These are phyloP conservation scores for Purpureocillium lavendulum DNA, from an alignment of 2,329 filamentous ascomycete genomes.

Conservation along the genomic window DNA sequence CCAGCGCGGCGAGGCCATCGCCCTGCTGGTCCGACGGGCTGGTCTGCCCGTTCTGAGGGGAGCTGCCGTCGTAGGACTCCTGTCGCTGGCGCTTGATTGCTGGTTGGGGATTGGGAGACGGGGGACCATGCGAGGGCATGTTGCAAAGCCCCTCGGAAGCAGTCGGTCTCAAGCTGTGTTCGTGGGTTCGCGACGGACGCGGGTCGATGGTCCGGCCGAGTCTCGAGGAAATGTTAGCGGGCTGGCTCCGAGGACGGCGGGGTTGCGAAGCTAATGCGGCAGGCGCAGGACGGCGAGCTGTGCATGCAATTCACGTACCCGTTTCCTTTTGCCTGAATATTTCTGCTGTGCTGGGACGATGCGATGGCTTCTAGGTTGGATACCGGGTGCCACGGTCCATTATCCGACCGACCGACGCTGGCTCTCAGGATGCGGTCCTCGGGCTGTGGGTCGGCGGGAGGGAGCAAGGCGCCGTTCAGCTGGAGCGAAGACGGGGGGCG, in stretches of 20 bases:
- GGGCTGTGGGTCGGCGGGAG: background rate
- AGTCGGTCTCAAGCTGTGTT: background rate
- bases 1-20: slow-evolving; percentile 1
- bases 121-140: slow-evolving; percentile 39
- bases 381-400: background rate
- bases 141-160: slow-evolving; percentile 8
- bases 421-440: background rate
- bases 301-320: background rate
- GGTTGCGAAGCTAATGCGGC: background rate
- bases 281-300: background rate
- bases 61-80: slow-evolving; percentile 32
- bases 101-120: slow-evolving; percentile 41
- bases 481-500: too few relatives aligned
- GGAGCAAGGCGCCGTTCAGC: too few relatives aligned
- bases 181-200: background rate
- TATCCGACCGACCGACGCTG: background rate
- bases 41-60: slow-evolving; percentile 21
- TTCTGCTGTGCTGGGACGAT: background rate
- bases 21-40: slow-evolving; percentile 23
- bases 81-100: slow-evolving; percentile 48
- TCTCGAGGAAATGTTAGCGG: background rate
- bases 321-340: background rate
- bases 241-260: background rate
- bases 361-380: background rate
- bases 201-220: background rate